Conservation (phyloP, 2,329 filamentous ascomycete species). For the Xylaria digitata region DNA sequence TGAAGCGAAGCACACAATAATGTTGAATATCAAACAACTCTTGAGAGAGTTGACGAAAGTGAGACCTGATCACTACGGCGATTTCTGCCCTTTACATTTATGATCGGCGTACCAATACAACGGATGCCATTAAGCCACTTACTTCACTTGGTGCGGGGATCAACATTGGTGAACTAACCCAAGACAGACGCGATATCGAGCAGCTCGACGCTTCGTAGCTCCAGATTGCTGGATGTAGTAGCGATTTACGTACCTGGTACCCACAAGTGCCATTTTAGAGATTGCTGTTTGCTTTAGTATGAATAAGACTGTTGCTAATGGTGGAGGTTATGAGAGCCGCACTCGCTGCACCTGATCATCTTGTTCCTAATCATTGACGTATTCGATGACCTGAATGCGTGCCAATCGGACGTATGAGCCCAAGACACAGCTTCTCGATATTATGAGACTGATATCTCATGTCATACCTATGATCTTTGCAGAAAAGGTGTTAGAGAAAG, state of each 20-base stretch:
- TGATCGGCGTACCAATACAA: slow-evolving; percentile 7
- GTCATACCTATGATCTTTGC: not conserved
- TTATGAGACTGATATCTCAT: not conserved
- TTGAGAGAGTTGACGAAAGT: not conserved
- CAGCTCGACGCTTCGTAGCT: not conserved
- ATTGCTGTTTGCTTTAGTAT: not conserved
- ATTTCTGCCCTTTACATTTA: not conserved
- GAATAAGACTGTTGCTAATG: not conserved
- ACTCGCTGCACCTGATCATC: not conserved
- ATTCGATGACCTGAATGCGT: not conserved
- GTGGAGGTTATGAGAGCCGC: not conserved
- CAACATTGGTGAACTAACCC: slow-evolving; percentile 15
- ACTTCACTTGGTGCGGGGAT: slow-evolving; percentile 19
- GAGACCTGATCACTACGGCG: not conserved
- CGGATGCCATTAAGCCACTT: slow-evolving; percentile 23
- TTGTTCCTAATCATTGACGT: not conserved
- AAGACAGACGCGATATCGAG: slow-evolving; percentile 1
- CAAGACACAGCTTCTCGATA: not conserved
- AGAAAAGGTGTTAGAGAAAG: not conserved
- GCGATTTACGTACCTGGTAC: slow-evolving; percentile 15
- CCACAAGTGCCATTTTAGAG: not conserved
- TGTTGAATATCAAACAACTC: not conserved
- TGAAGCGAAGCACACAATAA: not conserved
- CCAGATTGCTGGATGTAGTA: slow-evolving; percentile 13
- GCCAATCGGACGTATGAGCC: not conserved